Evolutionary conservation across 2,329 filamentous ascomycete species (phyloP), one percentile per base, ranked within the genome.

Genomic region (Neonectria hederae): DNA sequence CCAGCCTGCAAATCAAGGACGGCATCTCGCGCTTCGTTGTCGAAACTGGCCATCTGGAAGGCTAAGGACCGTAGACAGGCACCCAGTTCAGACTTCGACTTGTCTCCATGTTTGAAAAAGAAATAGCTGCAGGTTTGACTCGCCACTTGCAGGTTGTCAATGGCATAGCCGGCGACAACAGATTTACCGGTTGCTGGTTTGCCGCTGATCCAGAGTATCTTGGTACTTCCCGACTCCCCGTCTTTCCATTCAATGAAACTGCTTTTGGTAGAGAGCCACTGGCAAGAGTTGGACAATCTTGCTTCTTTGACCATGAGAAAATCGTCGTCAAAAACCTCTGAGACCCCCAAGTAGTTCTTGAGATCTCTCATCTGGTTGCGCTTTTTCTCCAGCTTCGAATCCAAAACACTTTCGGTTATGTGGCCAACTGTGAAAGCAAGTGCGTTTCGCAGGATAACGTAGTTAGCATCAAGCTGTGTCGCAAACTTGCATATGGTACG

Each of bases 401-500:
- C 54, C 22, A 60, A 54, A 30, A 53, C 56, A 59, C 7, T 51
- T 6, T 54, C 54, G 11, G 40, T 19, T 43, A 65, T 59, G 4
- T 55, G 21, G 73, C 53, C 10, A 59, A 67, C 62, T 13, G 66
- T 69, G 9, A 54, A 67, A 40, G 68, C 74, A 19, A 80, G 67
- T 2, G 74, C 67, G 48, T 78, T 76, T 42, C 73, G 61, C 2
- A 80, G 71, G 8, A 68, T 62, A 6, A 72, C 59, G 52, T 83
- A 83, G 55, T 79, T 78, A 0, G 79, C 61, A 59, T 83, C 81
- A 0, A 71, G 13, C 2, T 62, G 73, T 11, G 71, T 73, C 9
- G 69, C 62, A 54, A 76, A 84, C 58, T 83, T 83, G 74, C 79
- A 82, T 9, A 83, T 76, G 1, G 69, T 66, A 43, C 79, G 78